Evolutionary conservation across 495 filamentous ascomycete genomes (phyloP), one percentile per base, ranked within the genome.

Genomic region (Aspergillus biplanus): DNA sequence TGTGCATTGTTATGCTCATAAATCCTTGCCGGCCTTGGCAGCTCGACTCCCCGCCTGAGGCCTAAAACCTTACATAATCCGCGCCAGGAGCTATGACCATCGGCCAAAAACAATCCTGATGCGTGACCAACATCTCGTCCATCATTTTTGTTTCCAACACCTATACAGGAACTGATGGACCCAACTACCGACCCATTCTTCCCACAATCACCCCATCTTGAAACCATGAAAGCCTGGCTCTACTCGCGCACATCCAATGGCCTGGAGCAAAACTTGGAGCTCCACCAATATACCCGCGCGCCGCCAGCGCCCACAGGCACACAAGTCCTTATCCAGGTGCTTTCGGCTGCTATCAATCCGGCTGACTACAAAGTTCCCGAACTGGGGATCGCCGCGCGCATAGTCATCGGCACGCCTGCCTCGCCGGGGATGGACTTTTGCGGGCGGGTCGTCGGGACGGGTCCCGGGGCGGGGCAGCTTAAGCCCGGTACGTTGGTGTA

Each of bases 281-380:
- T 89, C 52, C 73, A 78, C 63, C n/a, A 71, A 4, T 61, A 73
- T 12, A 78, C 80, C 33, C 65, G 83, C 32, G 78, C 83, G 5
- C 75, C 81, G 0, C 69, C 71, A 1, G 56, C 67, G 8, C 68
- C 76, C 3, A 70, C 63, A 44, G 63, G 73, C 12, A 70, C 80
- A 61, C 73, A 86, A 61, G 60, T 86, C 33, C 83, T 92, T 31
- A 73, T 91, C 50, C 73, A 83, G 52, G 83, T 91, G 6, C 67
- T 85, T 54, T 71, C 79, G 52, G 75, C 77, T 9, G 71, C 82
- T 13, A 72, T 91, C 54, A 92, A 92, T 73, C 89, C 90, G 1
- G 84, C 85, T 33, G 90, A 92, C 80, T 87, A 86, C 83, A 91
- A 91, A 71, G 63, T 85, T n/a, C 80, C 86, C 18, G 86, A 90